A percentile compares a stretch with the other conserved stretches of the same genome.
Evolutionary conservation across 768 basidiomycete genomes (phyloP).

Genomic region (Leccinum pellstonianum): DNA sequence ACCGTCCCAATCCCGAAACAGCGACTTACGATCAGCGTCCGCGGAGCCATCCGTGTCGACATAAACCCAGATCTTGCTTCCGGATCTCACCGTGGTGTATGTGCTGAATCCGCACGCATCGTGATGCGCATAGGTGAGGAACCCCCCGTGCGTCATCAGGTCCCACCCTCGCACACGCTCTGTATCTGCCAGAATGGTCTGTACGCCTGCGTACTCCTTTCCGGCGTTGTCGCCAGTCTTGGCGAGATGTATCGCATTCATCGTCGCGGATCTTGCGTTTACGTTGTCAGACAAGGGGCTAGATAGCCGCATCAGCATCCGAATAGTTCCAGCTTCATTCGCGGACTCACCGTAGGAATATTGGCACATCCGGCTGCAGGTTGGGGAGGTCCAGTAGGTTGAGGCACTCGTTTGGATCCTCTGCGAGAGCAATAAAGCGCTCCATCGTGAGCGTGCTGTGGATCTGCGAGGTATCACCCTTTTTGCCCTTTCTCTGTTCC

Average conservation of each 20-base stretch:
- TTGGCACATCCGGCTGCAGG: neutral
- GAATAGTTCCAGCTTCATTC: no score
- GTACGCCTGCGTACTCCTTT: neutral
- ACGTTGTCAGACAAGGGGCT: neutral
- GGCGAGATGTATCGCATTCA: neutral
- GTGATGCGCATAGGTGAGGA: constrained; percentile 3
- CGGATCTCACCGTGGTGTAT: neutral
- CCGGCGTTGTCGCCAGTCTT: neutral
- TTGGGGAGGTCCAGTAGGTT: constrained; percentile 5
- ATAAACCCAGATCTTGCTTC: neutral
- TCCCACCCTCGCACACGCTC: neutral
- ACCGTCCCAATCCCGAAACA: neutral
- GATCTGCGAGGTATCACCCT: no score
- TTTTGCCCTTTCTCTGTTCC: no score
- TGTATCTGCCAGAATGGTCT: neutral
- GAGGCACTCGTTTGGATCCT: neutral
- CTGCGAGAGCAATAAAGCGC: neutral
- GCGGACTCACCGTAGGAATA: neutral
- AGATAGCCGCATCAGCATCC: no score
- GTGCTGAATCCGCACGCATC: neutral
- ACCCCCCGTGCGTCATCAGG: constrained; percentile 1
- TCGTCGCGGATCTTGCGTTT: neutral
- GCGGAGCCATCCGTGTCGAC: neutral
- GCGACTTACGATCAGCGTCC: rapidly evolving
- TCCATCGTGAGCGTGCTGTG: no score